phyloP scores from a whole-genome alignment of 2,329 filamentous ascomycete species.

The Stagonosporopsis chrysanthemi region DNA sequence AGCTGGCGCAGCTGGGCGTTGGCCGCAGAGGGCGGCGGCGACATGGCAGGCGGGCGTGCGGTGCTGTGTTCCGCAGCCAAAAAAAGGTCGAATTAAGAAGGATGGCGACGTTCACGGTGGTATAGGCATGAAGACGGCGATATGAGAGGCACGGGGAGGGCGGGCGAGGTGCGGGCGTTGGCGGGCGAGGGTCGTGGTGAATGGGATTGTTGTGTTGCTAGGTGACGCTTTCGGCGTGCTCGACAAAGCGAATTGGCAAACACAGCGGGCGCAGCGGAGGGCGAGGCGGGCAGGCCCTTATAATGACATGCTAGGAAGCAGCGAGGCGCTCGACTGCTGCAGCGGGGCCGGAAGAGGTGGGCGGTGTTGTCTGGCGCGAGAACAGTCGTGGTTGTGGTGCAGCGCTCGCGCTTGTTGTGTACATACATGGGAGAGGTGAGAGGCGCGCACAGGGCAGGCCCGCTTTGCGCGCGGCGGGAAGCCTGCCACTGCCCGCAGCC shows the following conservation, averaged over 20 bases:
- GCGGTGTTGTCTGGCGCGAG: slow-evolving; percentile 20
- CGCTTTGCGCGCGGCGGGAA: slow-evolving; percentile 8
- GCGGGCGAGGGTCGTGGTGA: slow-evolving; percentile 27
- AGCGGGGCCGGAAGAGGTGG: slow-evolving; percentile 10
- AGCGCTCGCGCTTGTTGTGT: slow-evolving; percentile 38
- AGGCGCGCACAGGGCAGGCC: slow-evolving; percentile 24
- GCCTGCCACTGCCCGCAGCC: slow-evolving; percentile 15
- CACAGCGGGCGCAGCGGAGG: slow-evolving; percentile 28
- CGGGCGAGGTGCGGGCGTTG: slow-evolving; percentile 11
- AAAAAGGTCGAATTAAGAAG: slow-evolving; percentile 17
- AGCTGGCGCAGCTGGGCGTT: slow-evolving; percentile 69
- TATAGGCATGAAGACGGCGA: slow-evolving; percentile 40
- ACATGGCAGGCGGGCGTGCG: slow-evolving; percentile 55
- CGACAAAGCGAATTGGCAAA: slow-evolving; percentile 51
- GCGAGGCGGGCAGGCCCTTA: slow-evolving; percentile 16
- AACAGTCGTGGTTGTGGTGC: slow-evolving; percentile 21
- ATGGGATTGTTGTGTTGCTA: slow-evolving; percentile 43
- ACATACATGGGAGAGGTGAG: slow-evolving; percentile 16
- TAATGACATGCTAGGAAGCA: slow-evolving; percentile 23
- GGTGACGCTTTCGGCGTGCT: slow-evolving; percentile 44
- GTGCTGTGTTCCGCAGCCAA: slow-evolving; percentile 10
- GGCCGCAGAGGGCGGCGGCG: slow-evolving; percentile 63
- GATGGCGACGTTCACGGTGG: slow-evolving; percentile 16
- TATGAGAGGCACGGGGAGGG: not conserved
- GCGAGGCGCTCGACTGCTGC: slow-evolving; percentile 21